A percentile compares a stretch with the other conserved stretches of the same genome.
Evolutionary conservation across 164 flowering plant species (phyloP).

Genomic region (Vitis vinifera): DNA sequence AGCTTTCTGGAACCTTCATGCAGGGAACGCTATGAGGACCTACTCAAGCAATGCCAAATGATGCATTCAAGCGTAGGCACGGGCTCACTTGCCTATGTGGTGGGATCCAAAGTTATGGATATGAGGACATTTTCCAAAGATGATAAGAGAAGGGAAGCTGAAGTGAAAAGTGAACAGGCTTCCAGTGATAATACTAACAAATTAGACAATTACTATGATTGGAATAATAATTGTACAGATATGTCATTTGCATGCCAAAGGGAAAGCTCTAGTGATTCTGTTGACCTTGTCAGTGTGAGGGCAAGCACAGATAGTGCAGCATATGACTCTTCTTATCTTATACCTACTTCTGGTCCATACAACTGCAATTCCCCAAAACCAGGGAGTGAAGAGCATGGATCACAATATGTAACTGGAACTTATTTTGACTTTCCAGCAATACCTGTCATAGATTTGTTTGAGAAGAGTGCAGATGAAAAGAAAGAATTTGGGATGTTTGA

Average conservation of each 20-base stretch:
- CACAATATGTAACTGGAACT: conserved; percentile 32
- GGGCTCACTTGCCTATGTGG: conserved; percentile 79
- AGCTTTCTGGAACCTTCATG: conserved; percentile 9
- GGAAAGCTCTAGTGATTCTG: conserved; percentile 56
- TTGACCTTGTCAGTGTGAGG: conserved; percentile 53
- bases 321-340: conserved; percentile 43
- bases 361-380: conserved; percentile 29
- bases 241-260: conserved; percentile 32
- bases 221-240: conserved; percentile 40
- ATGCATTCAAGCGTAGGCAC: conserved; percentile 92
- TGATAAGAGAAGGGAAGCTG: conserved; percentile 38
- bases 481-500: conserved; percentile 22
- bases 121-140: conserved; percentile 60
- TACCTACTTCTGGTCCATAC: conserved; percentile 34
- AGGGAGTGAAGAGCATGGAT: conserved; percentile 30
- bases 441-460: conserved; percentile 74
- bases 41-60: conserved; percentile 68
- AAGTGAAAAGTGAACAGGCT: conserved; percentile 30
- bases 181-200: conserved; percentile 34
- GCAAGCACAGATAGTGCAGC: conserved; percentile 52
- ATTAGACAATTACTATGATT: conserved; percentile 24
- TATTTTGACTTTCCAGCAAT: conserved; percentile 72
- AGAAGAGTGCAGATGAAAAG: conserved; percentile 32
- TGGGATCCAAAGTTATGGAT: conserved; percentile 93
- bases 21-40: conserved; percentile 75